Base-by-base conservation (phyloP, 2,329 filamentous ascomycete genomes). In the Penicillium occitanis region DNA sequence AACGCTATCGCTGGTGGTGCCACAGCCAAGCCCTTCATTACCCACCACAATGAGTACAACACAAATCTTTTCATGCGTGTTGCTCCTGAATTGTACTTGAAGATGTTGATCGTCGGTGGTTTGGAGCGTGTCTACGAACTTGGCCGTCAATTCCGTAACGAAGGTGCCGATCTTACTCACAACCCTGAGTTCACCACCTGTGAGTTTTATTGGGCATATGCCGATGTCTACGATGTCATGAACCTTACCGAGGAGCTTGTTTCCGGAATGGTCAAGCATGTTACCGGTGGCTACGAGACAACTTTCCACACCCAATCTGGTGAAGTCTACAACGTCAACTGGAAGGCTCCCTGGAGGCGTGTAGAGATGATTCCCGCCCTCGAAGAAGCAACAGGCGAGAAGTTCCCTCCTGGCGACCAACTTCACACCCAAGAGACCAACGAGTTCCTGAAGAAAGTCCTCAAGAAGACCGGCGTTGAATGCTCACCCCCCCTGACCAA, bases 161-260 rank as follows among this genome's bases (percentile, higher is more conserved):
- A 97, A 80, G 90, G 91, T 67, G 90, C 92, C 70, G 92, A 96
- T 77, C 83, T 95, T 61, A 99, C 95, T 7, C 95, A 99, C 85
- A 99, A 98, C 84, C 95, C 91, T 46, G 95, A 99, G 78, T 99
- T 99, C 83, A 99, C 95, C 51, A 96, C 92, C 30, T 92, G 92
- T 78, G 95, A 99, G 80, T 98, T 98, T 82, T 99, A 99, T 81
- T 89, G 91, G 87, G 94, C 95, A 3, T 98, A 93, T 71, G 91
- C 90, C 65, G 93, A 97, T 79, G 88, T 97, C 71, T 91, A 96
- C 79, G 95, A 98, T 76, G 84, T 97, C 67, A 92, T 96, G 90
- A 83, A 91, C 67, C 86, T 92, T 74, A 98, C 95, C 1, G 95
- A 99, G 80, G 93, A 97, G 76, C 89, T 99, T 35, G 90, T 99